Percentiles rank a stretch among this genome's conserved stretches.
Conservation (phyloP, 2,329 filamentous ascomycete species). For the Clathrospora elynae region DNA sequence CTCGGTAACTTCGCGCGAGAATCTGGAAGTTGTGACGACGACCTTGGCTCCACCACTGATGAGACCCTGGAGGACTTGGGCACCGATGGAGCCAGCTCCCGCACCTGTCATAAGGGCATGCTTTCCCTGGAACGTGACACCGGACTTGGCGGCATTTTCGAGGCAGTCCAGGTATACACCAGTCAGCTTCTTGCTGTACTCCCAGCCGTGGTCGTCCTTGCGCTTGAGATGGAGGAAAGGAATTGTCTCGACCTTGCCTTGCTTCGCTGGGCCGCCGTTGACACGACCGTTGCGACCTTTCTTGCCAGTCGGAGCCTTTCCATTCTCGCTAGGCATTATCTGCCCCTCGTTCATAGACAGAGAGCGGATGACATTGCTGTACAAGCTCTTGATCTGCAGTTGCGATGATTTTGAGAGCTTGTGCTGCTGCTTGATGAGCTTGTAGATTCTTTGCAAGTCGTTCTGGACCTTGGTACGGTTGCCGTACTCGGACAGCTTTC, state of each 20-base stretch:
- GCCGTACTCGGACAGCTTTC: slow-evolving; percentile 98
- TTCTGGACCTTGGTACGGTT: slow-evolving; percentile 98
- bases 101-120: slow-evolving; percentile 98
- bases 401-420: slow-evolving; percentile 96
- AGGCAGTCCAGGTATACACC: slow-evolving; percentile 89
- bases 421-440: slow-evolving; percentile 97
- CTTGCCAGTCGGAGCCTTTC: slow-evolving; percentile 65
- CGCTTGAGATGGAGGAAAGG: slow-evolving; percentile 97
- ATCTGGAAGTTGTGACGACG: slow-evolving; percentile 93
- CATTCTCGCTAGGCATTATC: slow-evolving; percentile 87
- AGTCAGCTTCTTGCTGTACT: slow-evolving; percentile 99
- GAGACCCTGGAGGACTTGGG: slow-evolving; percentile 92
- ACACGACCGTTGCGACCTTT: slow-evolving; percentile 60
- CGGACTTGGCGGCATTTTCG: slow-evolving; percentile 82
- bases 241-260: slow-evolving; percentile 92
- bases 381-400: slow-evolving; percentile 93
- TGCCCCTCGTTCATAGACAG: slow-evolving; percentile 98
- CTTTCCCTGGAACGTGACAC: slow-evolving; percentile 92
- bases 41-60: slow-evolving; percentile 97
- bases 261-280: slow-evolving; percentile 66
- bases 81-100: slow-evolving; percentile 95
- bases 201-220: slow-evolving; percentile 92
- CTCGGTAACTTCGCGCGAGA: slow-evolving; percentile 95
- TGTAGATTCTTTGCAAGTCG: slow-evolving; percentile 93
- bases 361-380: slow-evolving; percentile 91